Evolutionary conservation across 805 yeast genomes (phyloP), one percentile per base, ranked within the genome.

Genomic region (Ogataea ramenticola): DNA sequence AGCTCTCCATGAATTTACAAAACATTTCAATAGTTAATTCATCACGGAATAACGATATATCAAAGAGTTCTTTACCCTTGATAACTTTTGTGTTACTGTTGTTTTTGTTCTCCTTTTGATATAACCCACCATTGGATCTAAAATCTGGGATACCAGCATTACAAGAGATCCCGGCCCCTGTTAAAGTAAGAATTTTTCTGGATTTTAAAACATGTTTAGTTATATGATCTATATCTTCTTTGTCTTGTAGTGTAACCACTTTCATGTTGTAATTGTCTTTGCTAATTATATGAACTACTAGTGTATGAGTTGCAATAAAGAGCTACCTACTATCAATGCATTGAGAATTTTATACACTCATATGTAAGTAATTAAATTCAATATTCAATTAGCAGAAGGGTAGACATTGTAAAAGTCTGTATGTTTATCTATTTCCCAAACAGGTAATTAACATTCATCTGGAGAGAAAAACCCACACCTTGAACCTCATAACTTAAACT

Each of bases 81-180:
- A 82, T 80, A 17, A 82, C 72, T 4, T 17, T 22, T 5, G 12
- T 19, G 11, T 17, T 40, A 17, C 6, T 29, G 16, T 4, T 6
- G n/a, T 10, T 29, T n/a, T 57, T 56, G 36, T 71, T 72, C 52
- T 77, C 74, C 17, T 65, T 60, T 47, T 83, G 80, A 65, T 91
- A 90, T 10, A 90, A 71, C 2, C 98, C 98, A 51, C 83, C 77
- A 10, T 80, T 68, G 4, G 95, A 85, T 44, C 98, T 72, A 60
- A 90, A 90, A 60, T 91, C 98, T 2, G 99, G 99, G 39, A 91
- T 93, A 0, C 99, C 98, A 1, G 98, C 97, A 58, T 86, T 87
- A 60, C 96, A 88, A 15, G 96, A 87, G 46, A 91, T 88, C 1
- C 99, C 99, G 2, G 99, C 99, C 8, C 99, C 98, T 0, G 96